Evolutionary conservation across 2,329 filamentous ascomycete genomes (phyloP).

Genomic region (Nemania serpens): DNA sequence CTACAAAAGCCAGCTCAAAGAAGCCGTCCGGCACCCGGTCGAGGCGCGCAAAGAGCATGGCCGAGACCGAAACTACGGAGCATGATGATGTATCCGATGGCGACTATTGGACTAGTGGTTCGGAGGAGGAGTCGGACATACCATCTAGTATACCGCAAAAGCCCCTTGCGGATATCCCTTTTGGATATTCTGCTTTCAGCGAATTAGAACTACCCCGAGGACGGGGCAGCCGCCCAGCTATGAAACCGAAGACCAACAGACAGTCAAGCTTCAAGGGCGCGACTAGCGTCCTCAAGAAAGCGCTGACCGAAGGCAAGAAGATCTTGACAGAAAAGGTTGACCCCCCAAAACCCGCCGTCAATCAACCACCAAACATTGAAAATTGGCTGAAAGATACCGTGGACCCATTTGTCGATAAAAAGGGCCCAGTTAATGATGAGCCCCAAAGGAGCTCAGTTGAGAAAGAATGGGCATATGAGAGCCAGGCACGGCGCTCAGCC

Average conservation of each 20-base stretch:
- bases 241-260: constrained; percentile 55
- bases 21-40: constrained; percentile 32
- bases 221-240: constrained; percentile 50
- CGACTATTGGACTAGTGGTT: constrained; percentile 42
- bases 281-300: constrained; percentile 67
- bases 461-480: constrained; percentile 44
- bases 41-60: constrained; percentile 30
- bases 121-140: constrained; percentile 42
- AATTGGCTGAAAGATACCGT: constrained; percentile 67
- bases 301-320: constrained; percentile 67
- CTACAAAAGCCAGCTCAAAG: constrained; percentile 35
- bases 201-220: constrained; percentile 62
- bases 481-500: constrained; percentile 34
- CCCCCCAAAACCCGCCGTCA: constrained; percentile 53
- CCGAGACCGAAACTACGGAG: constrained; percentile 36
- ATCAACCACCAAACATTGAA: constrained; percentile 67
- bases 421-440: constrained; percentile 26
- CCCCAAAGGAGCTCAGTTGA: constrained; percentile 44
- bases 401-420: constrained; percentile 62
- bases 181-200: constrained; percentile 70
- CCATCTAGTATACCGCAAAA: constrained; percentile 53
- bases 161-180: constrained; percentile 64
- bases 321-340: constrained; percentile 66
- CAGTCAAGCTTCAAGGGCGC: constrained; percentile 63
- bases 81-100: constrained; percentile 43